Evolutionary conservation across 805 yeast genomes (phyloP).

Genomic region (Wickerhamomyces chambardii): DNA sequence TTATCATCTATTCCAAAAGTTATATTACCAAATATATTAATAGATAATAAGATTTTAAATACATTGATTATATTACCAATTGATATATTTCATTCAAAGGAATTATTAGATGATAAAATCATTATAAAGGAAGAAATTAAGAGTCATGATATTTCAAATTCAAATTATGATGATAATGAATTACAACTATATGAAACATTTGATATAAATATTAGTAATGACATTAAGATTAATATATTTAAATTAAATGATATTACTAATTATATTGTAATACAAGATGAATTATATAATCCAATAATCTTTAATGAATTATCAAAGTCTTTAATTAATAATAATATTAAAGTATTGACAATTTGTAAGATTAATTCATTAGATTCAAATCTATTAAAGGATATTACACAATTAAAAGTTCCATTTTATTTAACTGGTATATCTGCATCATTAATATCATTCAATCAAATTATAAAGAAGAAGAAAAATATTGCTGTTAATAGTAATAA

Average conservation of each 20-base stretch:
- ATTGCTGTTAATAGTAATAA: too few relatives aligned
- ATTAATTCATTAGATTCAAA: constrained; percentile 9
- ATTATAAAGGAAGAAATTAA: not conserved
- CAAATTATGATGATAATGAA: not conserved
- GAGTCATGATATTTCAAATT: not conserved
- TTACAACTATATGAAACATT: not conserved
- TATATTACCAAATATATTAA: constrained; percentile 10
- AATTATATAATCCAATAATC: not conserved
- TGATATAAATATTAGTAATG: too few relatives aligned
- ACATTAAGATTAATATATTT: too few relatives aligned
- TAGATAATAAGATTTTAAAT: not conserved
- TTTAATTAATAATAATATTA: constrained; percentile 8
- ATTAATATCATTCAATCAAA: constrained; percentile 18
- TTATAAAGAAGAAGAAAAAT: constrained; percentile 12
- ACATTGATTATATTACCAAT: constrained; percentile 4
- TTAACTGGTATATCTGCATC: constrained; percentile 52
- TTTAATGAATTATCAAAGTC: not conserved
- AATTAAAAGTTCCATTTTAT: constrained; percentile 50
- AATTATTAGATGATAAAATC: constrained; percentile 3
- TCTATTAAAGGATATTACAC: constrained; percentile 3
- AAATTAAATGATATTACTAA: too few relatives aligned
- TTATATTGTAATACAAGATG: too few relatives aligned
- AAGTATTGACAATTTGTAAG: constrained; percentile 11
- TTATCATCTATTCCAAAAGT: constrained; percentile 21
- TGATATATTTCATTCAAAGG: constrained; percentile 10